phyloP scores from a whole-genome alignment of 805 yeast species.

The Hanseniaspora osmophila region DNA sequence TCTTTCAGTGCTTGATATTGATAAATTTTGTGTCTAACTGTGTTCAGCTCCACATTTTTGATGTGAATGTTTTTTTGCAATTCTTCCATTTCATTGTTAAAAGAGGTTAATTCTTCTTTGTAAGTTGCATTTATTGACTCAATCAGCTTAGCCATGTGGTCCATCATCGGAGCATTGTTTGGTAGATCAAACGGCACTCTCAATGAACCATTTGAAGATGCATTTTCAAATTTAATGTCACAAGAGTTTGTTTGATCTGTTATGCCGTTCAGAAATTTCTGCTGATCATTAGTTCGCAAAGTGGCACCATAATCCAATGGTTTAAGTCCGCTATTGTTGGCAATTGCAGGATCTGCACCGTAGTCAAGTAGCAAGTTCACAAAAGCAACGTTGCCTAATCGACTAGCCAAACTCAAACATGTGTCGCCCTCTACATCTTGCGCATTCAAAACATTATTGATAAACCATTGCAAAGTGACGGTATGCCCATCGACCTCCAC shows the following conservation, averaged over 20 bases:
- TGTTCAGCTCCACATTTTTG: conserved; percentile 38
- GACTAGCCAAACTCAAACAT: conserved; percentile 81
- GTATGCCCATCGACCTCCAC: conserved; percentile 28
- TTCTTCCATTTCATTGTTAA: conserved; percentile 36
- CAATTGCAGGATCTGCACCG: conserved; percentile 70
- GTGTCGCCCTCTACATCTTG: conserved; percentile 92
- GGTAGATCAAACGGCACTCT: conserved; percentile 4
- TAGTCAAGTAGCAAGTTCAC: conserved; percentile 71
- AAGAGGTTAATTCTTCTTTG: conserved; percentile 38
- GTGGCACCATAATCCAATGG: conserved; percentile 71
- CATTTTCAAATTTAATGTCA: too few species aligned
- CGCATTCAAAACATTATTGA: conserved; percentile 66
- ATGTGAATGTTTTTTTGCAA: conserved; percentile 44
- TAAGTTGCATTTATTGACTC: conserved; percentile 43
- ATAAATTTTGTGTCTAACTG: conserved; percentile 35
- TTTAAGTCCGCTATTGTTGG: conserved; percentile 74
- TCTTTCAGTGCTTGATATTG: conserved; percentile 33
- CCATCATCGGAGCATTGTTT: conserved; percentile 22
- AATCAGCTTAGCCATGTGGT: conserved; percentile 38
- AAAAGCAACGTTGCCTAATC: conserved; percentile 69
- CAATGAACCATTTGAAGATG: too few species aligned
- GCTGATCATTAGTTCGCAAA: conserved; percentile 1
- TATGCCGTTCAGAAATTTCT: neutral
- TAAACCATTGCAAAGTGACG: conserved; percentile 40
- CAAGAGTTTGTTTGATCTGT: too few species aligned